Base-by-base conservation (phyloP, 202 grass and related monocot genomes). In the Dendrocalamus latiflorus region DNA sequence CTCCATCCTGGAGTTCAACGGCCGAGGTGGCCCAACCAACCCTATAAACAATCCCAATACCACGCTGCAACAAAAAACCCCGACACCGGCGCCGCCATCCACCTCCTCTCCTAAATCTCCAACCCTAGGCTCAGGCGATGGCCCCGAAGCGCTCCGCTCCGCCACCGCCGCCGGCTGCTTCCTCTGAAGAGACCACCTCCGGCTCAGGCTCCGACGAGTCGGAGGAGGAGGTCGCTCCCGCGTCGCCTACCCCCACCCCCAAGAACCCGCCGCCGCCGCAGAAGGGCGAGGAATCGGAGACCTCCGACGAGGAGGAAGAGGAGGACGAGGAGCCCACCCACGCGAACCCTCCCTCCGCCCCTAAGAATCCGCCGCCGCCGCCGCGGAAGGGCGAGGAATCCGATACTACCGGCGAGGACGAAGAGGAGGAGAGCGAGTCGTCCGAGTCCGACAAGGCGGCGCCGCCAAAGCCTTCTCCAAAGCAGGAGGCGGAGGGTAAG, bases 51-150 rank as follows among this genome's bases (percentile, higher is more conserved):
- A n/a, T n/a, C n/a, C 15, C 50, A 9, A 17, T 28, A 16, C n/a
- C 43, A 39, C 14, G 1, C 14, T 12, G 34, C 24, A 62, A 17
- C 7, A 9, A 25, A 25, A 76, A 1, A 13, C 5, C 53, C 28
- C 6, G 16, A 60, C 9, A 1, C 16, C 33, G 13, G 38, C 53
- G 43, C 62, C 51, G 69, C 17, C 65, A 14, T 6, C 18, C 36
- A 56, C 48, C 58, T 37, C 58, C 28, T 53, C 28, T 1, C n/a
- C 68, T 18, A 59, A 83, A 50, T 8, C 57, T 48, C 68, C 20
- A 82, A 76, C 68, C 84, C 86, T 79, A 79, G 18, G 0, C 56
- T 41, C 48, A 39, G 62, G 79, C 76, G 37, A 88, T 91, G 92
- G 86, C 88, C 15, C 77, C 80, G 58, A 87, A 81, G 59, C 89